Evolutionary conservation across 1,284 basidiomycete genomes (phyloP).

Genomic region (Trametes versicolor): DNA sequence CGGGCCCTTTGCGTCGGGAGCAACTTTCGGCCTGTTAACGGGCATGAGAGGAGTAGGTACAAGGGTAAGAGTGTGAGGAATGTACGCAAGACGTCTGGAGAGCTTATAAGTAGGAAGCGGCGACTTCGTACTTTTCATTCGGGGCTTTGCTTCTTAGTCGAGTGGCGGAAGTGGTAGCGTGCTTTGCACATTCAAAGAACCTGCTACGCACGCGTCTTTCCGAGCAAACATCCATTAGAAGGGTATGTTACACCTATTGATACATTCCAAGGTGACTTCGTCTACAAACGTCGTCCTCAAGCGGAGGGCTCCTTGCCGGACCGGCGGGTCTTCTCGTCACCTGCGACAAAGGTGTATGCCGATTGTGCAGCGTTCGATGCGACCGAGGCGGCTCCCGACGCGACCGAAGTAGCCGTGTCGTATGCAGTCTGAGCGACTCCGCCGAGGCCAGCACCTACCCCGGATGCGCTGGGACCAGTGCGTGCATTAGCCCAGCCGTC

Average conservation of each 20-base stretch:
- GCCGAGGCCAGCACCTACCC: slow-evolving; percentile 21
- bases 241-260: slow-evolving; percentile 6
- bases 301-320: slow-evolving; percentile 46
- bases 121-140: neutral
- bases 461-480: slow-evolving; percentile 3
- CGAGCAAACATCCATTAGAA: neutral
- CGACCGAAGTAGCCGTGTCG: slow-evolving; percentile 33
- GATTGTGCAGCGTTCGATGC: slow-evolving; percentile 50
- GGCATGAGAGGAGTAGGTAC: neutral
- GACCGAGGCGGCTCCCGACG: slow-evolving; percentile 40
- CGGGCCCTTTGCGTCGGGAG: neutral
- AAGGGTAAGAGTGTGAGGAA: neutral
- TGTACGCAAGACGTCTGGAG: neutral
- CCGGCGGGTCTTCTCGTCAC: slow-evolving; percentile 47
- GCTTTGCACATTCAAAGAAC: too few species aligned
- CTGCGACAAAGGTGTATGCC: slow-evolving; percentile 51
- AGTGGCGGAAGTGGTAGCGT: neutral
- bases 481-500: slow-evolving; percentile 55
- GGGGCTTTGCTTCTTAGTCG: neutral
- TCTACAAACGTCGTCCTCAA: neutral
- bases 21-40: neutral
- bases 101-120: neutral
- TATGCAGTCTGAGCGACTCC: slow-evolving; percentile 29
- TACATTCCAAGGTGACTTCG: neutral
- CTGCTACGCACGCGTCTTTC: neutral